Evolutionary conservation across 441 rosid species (phyloP).

Genomic region (Macaranga tanarius): DNA sequence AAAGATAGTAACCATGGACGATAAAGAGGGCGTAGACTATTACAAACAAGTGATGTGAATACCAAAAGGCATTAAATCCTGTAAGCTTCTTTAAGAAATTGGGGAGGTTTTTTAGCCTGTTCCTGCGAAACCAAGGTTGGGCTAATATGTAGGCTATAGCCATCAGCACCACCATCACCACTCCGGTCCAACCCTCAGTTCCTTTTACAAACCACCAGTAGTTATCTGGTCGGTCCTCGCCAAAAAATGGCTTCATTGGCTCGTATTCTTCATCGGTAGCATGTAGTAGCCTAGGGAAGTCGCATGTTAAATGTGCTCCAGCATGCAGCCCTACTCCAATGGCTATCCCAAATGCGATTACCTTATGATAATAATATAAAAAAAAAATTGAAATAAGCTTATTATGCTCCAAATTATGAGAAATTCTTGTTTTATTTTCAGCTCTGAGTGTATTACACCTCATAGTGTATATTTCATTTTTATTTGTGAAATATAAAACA

Average conservation of each 20-base stretch:
- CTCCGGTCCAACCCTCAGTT: slow-evolving; percentile 72
- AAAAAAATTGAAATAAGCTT: background rate
- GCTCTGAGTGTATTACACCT: too few relatives aligned
- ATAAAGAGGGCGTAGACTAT: slow-evolving; percentile 61
- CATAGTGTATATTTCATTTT: too few relatives aligned
- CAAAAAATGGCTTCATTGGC: slow-evolving; percentile 52
- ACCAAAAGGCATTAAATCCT: slow-evolving; percentile 93
- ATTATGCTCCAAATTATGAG: too few relatives aligned
- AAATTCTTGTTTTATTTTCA: too few relatives aligned
- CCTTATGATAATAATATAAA: slow-evolving; percentile 39
- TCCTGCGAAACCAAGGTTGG: slow-evolving; percentile 61
- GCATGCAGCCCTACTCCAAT: slow-evolving; percentile 72
- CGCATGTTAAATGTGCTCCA: slow-evolving; percentile 68
- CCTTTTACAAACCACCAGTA: slow-evolving; percentile 63
- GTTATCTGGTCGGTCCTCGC: slow-evolving; percentile 48
- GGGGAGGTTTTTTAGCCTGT: slow-evolving; percentile 51
- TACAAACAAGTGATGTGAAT: slow-evolving; percentile 68
- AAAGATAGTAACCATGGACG: slow-evolving; percentile 59
- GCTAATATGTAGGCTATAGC: slow-evolving; percentile 64
- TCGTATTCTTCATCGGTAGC: slow-evolving; percentile 64
- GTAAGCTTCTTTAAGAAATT: slow-evolving; percentile 65
- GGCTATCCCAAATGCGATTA: slow-evolving; percentile 68
- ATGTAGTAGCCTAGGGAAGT: slow-evolving; percentile 62
- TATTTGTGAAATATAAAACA: too few relatives aligned
- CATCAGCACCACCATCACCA: slow-evolving; percentile 70